These are phyloP conservation scores for Paraglomus occultum DNA, from an alignment of 192 early-diverging fungal species.

Conservation along the genomic window DNA sequence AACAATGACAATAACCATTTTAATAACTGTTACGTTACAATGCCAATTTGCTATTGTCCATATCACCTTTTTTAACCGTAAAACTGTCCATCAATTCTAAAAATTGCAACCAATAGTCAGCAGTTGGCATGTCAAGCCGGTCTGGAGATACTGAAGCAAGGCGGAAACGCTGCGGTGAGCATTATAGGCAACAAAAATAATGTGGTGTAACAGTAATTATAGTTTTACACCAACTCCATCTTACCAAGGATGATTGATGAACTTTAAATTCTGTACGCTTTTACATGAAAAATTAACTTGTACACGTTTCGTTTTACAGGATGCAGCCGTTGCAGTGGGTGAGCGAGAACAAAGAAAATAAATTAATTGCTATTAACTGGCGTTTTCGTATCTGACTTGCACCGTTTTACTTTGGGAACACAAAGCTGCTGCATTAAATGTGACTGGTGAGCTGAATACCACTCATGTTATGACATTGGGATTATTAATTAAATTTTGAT, in stretches of 20 bases:
- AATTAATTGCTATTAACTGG: not conserved
- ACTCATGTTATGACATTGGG: not conserved
- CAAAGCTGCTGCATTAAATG: slow-evolving; percentile 63
- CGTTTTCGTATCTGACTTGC: not conserved
- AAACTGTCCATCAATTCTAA: too few species aligned
- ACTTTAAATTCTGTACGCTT: too few species aligned
- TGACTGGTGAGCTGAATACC: slow-evolving; percentile 48
- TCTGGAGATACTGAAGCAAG: slow-evolving; percentile 54
- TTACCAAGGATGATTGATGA: too few species aligned
- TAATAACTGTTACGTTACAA: too few species aligned
- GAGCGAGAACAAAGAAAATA: not conserved
- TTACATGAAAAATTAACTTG: too few species aligned
- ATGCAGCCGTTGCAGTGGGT: slow-evolving; percentile 63
- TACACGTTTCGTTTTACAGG: slow-evolving; percentile 33
- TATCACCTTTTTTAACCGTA: too few species aligned
- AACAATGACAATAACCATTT: too few species aligned
- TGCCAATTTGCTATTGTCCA: too few species aligned
- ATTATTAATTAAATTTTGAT: slow-evolving; percentile 18
- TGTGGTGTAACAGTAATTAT: not conserved
- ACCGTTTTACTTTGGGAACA: slow-evolving; percentile 2
- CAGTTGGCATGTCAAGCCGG: slow-evolving; percentile 71
- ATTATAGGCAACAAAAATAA: slow-evolving; percentile 1
- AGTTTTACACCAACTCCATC: too few species aligned
- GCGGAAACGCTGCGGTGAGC: slow-evolving; percentile 78
- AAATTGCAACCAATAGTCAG: too few species aligned